Base-by-base conservation (phyloP, 2,329 filamentous ascomycete species). In the Colletotrichum plurivorum region DNA sequence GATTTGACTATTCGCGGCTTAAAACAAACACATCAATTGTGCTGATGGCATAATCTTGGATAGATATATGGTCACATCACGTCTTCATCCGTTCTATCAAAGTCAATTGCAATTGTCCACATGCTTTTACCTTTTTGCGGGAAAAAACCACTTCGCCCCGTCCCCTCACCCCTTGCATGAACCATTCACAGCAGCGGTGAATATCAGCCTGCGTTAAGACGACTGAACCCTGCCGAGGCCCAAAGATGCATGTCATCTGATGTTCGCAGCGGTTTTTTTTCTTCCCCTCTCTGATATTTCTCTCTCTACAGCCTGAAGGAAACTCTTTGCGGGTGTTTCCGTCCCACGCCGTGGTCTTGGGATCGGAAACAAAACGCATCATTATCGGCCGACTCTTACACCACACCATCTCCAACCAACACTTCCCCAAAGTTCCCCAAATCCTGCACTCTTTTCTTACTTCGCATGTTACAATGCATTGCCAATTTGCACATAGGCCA, bases 91-190 rank as follows among this genome's bases (percentile, higher is more conserved):
- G 41, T 43, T 43, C 41, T 43, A 6, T 15, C n/a, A 20, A 65
- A 65, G 36, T 60, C 55, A 60, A 65, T 65, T 53, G 22, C 39
- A 36, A 10, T n/a, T 39, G 12, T 10, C n/a, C 46, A 22, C 10
- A 36, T 10, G 3, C 51, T 55, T 10, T 46, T 56, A 46, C 45
- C 25, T 52, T 64, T 62, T 22, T 43, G 2, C 20, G n/a, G 39
- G 27, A 39, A 68, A 51, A 54, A 46, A 15, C 36, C 13, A 25
- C 18, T 31, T n/a, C 56, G 56, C 45, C 43, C 43, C 22, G 20
- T 25, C 60, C 55, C 66, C 67, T 15, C 20, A 36, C 60, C 62
- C 66, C 67, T 69, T 60, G 67, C 67, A 69, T 67, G 62, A 67
- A 69, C 51, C 66, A 36, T 55, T 31, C 63, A 9, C 22, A 25